phyloP scores from a whole-genome alignment of 208 protist species.

The Crithidia bombi region DNA sequence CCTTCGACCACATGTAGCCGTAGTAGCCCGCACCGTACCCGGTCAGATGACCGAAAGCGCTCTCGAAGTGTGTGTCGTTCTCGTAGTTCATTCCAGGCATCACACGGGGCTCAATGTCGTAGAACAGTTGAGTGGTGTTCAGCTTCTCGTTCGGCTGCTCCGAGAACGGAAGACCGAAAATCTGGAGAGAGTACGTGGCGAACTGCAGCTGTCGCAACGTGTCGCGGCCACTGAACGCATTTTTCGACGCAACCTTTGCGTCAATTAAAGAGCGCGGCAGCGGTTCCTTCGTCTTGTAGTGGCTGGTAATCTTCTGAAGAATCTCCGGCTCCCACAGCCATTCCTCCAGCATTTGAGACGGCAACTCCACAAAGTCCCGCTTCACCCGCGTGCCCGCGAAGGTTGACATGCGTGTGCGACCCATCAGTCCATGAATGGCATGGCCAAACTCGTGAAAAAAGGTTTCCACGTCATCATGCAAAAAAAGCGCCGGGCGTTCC shows the following conservation, averaged over 20 bases:
- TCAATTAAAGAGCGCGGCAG: slow-evolving; percentile 74
- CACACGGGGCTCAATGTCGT: slow-evolving; percentile 54
- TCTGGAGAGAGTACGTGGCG: slow-evolving; percentile 77
- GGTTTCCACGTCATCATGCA: slow-evolving; percentile 82
- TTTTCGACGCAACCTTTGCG: slow-evolving; percentile 80
- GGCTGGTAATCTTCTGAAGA: slow-evolving; percentile 73
- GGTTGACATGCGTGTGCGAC: slow-evolving; percentile 72
- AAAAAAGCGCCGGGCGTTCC: slow-evolving; percentile 77
- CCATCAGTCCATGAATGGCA: slow-evolving; percentile 84
- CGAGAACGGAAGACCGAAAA: slow-evolving; percentile 76
- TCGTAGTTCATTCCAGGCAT: slow-evolving; percentile 67
- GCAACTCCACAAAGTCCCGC: slow-evolving; percentile 90
- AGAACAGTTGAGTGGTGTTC: slow-evolving; percentile 66
- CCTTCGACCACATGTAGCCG: slow-evolving; percentile 89
- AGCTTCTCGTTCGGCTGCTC: slow-evolving; percentile 46
- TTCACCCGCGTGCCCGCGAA: slow-evolving; percentile 83
- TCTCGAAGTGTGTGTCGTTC: slow-evolving; percentile 74
- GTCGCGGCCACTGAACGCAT: slow-evolving; percentile 71
- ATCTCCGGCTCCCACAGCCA: slow-evolving; percentile 90
- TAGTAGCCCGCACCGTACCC: slow-evolving; percentile 87
- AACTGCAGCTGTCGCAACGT: slow-evolving; percentile 81
- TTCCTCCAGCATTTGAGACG: slow-evolving; percentile 91
- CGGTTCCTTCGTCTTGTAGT: slow-evolving; percentile 83
- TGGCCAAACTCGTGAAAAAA: slow-evolving; percentile 94
- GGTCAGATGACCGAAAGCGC: slow-evolving; percentile 79